Base-by-base conservation (phyloP, 192 early-diverging fungal genomes). In the Backusella sp. region DNA sequence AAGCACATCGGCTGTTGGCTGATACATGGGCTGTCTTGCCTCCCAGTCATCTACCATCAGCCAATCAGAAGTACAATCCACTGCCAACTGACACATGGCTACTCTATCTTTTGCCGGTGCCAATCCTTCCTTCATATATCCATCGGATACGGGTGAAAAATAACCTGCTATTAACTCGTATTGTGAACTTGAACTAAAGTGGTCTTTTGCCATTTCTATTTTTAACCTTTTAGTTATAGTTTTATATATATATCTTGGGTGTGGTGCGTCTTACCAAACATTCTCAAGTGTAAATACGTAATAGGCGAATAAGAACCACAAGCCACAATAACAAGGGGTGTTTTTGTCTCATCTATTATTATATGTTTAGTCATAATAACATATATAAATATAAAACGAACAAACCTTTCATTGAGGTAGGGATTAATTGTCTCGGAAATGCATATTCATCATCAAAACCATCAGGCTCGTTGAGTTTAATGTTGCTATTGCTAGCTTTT, bases 31-130 rank as follows among this genome's bases (percentile, higher is more conserved):
- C 80, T 96, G 94, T 70, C 89, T 70, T 59, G 92, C 87, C 78
- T 99, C 98, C 97, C 97, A 99, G 65, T 88, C 85, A 86, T 99
- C 98, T 17, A 98, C 95, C 94, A 97, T 97, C 28, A 99, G 80
- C 95, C 96, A 99, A n/a, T 88, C 82, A 53, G 93, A 94, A 53
- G 88, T 92, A 68, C 91, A 90, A 73, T 93, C 88, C 0, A 92
- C 91, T 3, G 96, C 97, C 41, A 95, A 79, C 74, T 95, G 88
- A 85, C 96, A 97, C 98, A 99, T 99, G 26, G 86, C 82, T 11
- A 98, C 95, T 28, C 98, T 88, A 83, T 99, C 94, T 66, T 88
- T 80, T 74, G 93, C 95, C 17, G 89, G 85, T 0, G 94, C 97
- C 28, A 99, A 86, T 8, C 97, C 98, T 72, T 93, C 91, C 79